Conservation (phyloP, 805 yeast species). For the Phaffomyces thermotolerans region DNA sequence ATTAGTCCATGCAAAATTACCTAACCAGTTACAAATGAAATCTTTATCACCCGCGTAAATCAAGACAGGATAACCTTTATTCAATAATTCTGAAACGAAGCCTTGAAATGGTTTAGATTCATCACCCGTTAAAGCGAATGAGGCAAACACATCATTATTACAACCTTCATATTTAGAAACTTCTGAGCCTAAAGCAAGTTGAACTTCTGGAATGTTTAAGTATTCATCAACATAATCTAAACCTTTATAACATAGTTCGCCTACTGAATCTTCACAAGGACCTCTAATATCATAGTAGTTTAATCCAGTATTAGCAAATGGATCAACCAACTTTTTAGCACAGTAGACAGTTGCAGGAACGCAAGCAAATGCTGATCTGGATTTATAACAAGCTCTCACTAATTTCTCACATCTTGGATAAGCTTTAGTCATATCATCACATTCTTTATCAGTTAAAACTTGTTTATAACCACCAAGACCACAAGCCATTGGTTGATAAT, state of each 20-base stretch:
- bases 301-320: conserved; percentile 69
- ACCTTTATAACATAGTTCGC: conserved; percentile 68
- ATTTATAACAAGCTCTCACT: conserved; percentile 57
- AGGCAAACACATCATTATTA: conserved; percentile 55
- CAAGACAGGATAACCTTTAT: conserved; percentile 67
- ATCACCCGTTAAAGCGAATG: conserved; percentile 76
- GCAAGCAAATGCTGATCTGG: conserved; percentile 64
- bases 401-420: conserved; percentile 59
- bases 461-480: conserved; percentile 80
- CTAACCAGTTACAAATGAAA: conserved; percentile 89
- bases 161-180: conserved; percentile 66
- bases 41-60: conserved; percentile 95
- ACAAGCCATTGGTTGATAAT: conserved; percentile 92
- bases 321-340: conserved; percentile 57
- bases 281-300: conserved; percentile 84
- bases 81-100: conserved; percentile 60
- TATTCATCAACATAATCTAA: conserved; percentile 63
- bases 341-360: conserved; percentile 82
- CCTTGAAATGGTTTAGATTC: conserved; percentile 79
- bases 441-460: conserved; percentile 61
- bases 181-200: conserved; percentile 76
- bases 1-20: conserved; percentile 74
- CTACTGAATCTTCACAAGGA: conserved; percentile 59
- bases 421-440: conserved; percentile 55
- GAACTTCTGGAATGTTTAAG: conserved; percentile 66